A percentile compares a stretch with the other conserved stretches of the same genome.
phyloP scores from a whole-genome alignment of 768 basidiomycete genomes.

The Neoboletus magnificus region DNA sequence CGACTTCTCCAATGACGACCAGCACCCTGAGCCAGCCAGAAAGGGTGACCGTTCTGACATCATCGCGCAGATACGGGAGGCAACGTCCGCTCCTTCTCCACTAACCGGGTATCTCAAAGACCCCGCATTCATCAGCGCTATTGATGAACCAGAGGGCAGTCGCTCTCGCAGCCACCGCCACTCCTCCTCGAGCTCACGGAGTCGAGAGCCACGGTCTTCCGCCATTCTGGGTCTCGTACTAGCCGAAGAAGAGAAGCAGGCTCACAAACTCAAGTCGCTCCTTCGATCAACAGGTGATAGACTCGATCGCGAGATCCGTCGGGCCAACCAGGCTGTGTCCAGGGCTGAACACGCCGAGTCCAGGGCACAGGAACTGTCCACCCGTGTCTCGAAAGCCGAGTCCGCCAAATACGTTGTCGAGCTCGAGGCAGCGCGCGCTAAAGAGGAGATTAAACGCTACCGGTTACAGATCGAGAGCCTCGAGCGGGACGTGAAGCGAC shows the following conservation, averaged over 20 bases:
- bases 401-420: conserved; percentile 38
- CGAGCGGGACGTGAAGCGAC: conserved; percentile 42
- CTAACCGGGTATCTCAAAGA: conserved; percentile 44
- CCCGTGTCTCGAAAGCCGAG: conserved; percentile 41
- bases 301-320: conserved; percentile 53
- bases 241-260: conserved; percentile 55
- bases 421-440: conserved; percentile 38
- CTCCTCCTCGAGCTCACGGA: conserved; percentile 38
- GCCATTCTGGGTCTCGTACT: conserved; percentile 43
- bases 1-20: conserved; percentile 13
- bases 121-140: conserved; percentile 36
- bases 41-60: conserved; percentile 30
- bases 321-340: conserved; percentile 48
- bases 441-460: conserved; percentile 46
- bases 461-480: conserved; percentile 46
- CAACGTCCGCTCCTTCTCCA: conserved; percentile 43
- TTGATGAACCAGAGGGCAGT: conserved; percentile 32
- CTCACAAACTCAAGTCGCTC: conserved; percentile 50
- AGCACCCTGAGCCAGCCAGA: conserved; percentile 7
- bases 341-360: conserved; percentile 53
- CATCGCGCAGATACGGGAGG: conserved; percentile 41
- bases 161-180: conserved; percentile 28
- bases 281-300: conserved; percentile 50
- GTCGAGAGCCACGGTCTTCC: conserved; percentile 38
- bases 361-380: conserved; percentile 40